Evolutionary conservation across 1,284 basidiomycete genomes (phyloP).

Genomic region (Apiotrichum domesticum): DNA sequence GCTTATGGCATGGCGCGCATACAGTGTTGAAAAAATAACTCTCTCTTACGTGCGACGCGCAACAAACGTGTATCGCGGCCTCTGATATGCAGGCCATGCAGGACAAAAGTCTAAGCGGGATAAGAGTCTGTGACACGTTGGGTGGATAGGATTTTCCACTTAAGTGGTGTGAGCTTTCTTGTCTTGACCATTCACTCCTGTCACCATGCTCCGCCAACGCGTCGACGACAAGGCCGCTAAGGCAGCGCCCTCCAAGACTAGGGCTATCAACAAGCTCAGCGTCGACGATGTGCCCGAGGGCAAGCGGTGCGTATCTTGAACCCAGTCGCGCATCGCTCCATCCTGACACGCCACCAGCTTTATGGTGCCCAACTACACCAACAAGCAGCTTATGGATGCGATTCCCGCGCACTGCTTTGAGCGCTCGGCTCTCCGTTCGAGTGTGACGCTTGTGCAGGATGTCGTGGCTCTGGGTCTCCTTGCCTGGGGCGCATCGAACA

Average conservation of each 20-base stretch:
- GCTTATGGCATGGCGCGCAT: too few relatives aligned
- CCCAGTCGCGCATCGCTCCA: too few relatives aligned
- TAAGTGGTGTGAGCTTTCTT: not conserved
- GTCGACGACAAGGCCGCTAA: conserved; percentile 1
- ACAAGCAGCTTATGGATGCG: conserved; percentile 60
- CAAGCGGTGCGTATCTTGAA: conserved; percentile 2
- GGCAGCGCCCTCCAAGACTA: not conserved
- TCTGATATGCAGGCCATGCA: too few relatives aligned
- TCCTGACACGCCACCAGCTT: conserved; percentile 20
- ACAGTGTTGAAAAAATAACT: too few relatives aligned
- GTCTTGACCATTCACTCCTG: not conserved
- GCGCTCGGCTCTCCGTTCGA: conserved; percentile 77
- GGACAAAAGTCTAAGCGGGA: too few relatives aligned
- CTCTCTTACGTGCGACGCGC: too few relatives aligned
- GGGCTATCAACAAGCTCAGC: not conserved
- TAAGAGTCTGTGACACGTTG: too few relatives aligned
- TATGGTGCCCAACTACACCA: conserved; percentile 45
- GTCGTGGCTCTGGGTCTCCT: conserved; percentile 61
- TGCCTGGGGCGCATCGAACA: conserved; percentile 64
- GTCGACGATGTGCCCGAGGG: conserved; percentile 8
- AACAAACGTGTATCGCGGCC: too few relatives aligned
- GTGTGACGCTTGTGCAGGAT: conserved; percentile 73
- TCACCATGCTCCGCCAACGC: conserved; percentile 14
- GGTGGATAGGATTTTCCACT: too few relatives aligned
- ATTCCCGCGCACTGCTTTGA: conserved; percentile 94